A percentile compares a stretch with the other conserved stretches of the same genome.
Evolutionary conservation across 2,329 filamentous ascomycete species (phyloP).

Genomic region (Penicillium sp.): DNA sequence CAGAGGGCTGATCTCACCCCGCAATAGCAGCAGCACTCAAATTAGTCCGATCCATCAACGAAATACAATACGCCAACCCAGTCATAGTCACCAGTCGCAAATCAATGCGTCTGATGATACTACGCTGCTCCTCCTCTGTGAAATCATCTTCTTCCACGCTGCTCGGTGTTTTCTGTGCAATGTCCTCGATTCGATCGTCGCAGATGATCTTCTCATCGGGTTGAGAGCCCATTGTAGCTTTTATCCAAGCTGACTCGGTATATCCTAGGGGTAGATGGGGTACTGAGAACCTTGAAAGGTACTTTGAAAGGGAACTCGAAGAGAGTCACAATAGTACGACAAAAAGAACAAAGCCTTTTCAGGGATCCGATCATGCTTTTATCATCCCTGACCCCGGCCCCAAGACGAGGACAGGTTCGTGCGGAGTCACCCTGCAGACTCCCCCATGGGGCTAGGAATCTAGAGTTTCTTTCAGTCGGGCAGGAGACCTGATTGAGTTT

Average conservation of each 20-base stretch:
- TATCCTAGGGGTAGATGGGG: no score
- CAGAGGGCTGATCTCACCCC: conserved; percentile 49
- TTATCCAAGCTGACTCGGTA: not conserved
- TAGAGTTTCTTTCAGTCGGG: not conserved
- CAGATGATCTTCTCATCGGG: conserved; percentile 20
- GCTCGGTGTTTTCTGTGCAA: conserved; percentile 5
- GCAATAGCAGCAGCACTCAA: conserved; percentile 70
- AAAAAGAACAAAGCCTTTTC: not conserved
- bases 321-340: not conserved
- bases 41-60: conserved; percentile 79
- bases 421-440: not conserved
- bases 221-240: conserved; percentile 7
- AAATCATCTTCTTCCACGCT: conserved; percentile 22
- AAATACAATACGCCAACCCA: conserved; percentile 73
- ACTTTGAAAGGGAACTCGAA: not conserved
- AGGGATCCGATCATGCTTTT: not conserved
- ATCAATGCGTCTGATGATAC: conserved; percentile 73
- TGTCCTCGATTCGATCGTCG: conserved; percentile 23
- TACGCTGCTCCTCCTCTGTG: conserved; percentile 60
- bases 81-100: conserved; percentile 64
- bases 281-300: no score
- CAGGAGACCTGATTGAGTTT: conserved; percentile 5
- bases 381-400: not conserved
- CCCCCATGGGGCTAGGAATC: not conserved
- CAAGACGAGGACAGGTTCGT: not conserved